These are phyloP conservation scores for Aspergillus diversus DNA, from an alignment of 495 filamentous ascomycete genomes.

Conservation along the genomic window DNA sequence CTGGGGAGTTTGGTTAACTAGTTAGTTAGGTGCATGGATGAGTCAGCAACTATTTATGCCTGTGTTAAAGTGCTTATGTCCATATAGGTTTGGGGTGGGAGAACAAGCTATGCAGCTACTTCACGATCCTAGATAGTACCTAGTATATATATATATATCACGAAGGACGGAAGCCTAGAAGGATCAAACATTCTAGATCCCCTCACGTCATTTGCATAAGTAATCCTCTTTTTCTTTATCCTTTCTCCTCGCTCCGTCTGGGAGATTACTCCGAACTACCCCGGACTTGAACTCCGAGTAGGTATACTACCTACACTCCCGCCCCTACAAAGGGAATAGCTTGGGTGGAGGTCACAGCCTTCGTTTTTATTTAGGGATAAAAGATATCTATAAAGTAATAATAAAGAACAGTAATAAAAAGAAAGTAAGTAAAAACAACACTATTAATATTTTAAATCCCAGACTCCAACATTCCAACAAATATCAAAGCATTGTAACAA, in stretches of 20 bases:
- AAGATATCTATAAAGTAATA: background rate
- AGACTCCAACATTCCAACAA: background rate
- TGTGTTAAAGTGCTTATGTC: background rate
- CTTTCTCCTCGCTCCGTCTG: too few species aligned
- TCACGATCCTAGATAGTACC: too few species aligned
- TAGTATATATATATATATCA: too few species aligned
- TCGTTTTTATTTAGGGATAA: background rate
- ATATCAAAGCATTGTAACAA: conserved; percentile 1
- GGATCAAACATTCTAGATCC: too few species aligned
- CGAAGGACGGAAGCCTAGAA: too few species aligned
- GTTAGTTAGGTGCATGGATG: background rate
- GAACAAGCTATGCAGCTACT: too few species aligned
- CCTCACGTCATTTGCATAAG: too few species aligned
- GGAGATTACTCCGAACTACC: too few species aligned
- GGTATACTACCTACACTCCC: too few species aligned
- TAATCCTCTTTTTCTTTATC: too few species aligned
- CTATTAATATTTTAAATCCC: background rate
- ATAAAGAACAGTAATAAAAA: background rate
- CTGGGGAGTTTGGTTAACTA: background rate
- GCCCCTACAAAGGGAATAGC: background rate
- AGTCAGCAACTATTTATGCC: background rate
- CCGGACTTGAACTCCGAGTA: too few species aligned
- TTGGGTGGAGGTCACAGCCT: background rate
- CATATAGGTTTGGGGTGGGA: too few species aligned
- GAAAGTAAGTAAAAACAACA: background rate